A percentile compares a stretch with the other conserved stretches of the same genome.
Conservation (phyloP, 148 eudicot species). For the Nyssa sinensis region DNA sequence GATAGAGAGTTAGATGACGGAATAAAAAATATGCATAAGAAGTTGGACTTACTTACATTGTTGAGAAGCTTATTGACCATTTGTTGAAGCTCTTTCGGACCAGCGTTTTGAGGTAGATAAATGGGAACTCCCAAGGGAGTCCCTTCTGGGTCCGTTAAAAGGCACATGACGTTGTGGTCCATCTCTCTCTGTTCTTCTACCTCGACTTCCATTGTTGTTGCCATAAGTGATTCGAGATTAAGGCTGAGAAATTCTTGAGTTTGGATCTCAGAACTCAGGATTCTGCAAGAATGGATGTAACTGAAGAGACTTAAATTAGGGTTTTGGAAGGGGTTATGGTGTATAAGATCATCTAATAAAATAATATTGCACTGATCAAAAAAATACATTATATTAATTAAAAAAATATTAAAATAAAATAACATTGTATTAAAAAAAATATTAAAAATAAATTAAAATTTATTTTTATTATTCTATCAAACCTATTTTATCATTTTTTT, state of each 20-base stretch:
- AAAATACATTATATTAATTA: too few species aligned
- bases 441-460: too few species aligned
- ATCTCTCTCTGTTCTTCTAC: conserved; percentile 25
- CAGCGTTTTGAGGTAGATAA: conserved; percentile 75
- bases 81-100: conserved; percentile 83
- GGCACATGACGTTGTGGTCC: conserved; percentile 70
- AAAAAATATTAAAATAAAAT: too few species aligned
- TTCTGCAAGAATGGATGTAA: too few species aligned
- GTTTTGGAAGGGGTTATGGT: too few species aligned
- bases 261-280: too few species aligned
- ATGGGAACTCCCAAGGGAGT: conserved; percentile 53
- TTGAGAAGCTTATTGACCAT: conserved; percentile 70
- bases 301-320: too few species aligned
- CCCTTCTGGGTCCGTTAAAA: conserved; percentile 81
- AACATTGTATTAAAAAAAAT: too few species aligned
- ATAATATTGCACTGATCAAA: too few species aligned
- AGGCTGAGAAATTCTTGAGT: conserved; percentile 33
- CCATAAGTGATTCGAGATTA: neutral
- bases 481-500: too few species aligned
- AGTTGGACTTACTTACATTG: conserved; percentile 39
- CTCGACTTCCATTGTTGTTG: conserved; percentile 32
- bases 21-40: neutral
- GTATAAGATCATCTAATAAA: too few species aligned
- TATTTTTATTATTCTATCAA: too few species aligned
- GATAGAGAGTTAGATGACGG: neutral